These are phyloP conservation scores for Clonostachys byssicola DNA, from an alignment of 2,329 filamentous ascomycete species.

Conservation along the genomic window DNA sequence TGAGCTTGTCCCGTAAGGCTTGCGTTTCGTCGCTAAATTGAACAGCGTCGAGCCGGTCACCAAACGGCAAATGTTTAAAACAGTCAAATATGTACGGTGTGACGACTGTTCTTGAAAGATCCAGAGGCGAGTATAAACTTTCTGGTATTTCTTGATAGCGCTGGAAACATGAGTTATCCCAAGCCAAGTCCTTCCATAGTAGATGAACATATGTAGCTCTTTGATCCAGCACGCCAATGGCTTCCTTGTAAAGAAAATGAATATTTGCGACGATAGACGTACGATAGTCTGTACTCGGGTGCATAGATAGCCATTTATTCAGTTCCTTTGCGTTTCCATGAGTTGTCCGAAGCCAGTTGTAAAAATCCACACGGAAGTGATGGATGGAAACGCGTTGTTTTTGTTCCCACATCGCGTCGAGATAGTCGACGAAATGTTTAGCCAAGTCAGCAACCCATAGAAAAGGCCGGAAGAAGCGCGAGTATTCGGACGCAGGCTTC, in stretches of 20 bases:
- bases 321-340: slow-evolving; percentile 41
- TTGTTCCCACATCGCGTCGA: slow-evolving; percentile 28
- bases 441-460: slow-evolving; percentile 67
- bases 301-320: slow-evolving; percentile 47
- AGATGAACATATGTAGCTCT: slow-evolving; percentile 8
- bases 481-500: slow-evolving; percentile 55
- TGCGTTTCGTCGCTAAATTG: slow-evolving; percentile 17
- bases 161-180: slow-evolving; percentile 22
- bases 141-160: slow-evolving; percentile 50
- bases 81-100: slow-evolving; percentile 64
- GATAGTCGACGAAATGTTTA: slow-evolving; percentile 70
- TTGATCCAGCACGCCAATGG: slow-evolving; percentile 38
- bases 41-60: slow-evolving; percentile 37
- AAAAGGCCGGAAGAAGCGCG: slow-evolving; percentile 57
- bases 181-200: background rate
- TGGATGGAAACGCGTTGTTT: slow-evolving; percentile 37
- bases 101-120: slow-evolving; percentile 50
- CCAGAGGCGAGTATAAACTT: slow-evolving; percentile 14
- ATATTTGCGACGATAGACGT: slow-evolving; percentile 54
- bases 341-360: slow-evolving; percentile 42
- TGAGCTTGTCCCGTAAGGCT: slow-evolving; percentile 18
- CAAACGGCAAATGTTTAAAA: slow-evolving; percentile 62
- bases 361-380: slow-evolving; percentile 56
- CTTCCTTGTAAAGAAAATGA: slow-evolving; percentile 63
- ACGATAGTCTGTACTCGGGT: slow-evolving; percentile 56